Percentiles rank a stretch among this genome's conserved stretches.
Conservation (phyloP, 176 grass and related monocot species). For the Chloris gayana region DNA sequence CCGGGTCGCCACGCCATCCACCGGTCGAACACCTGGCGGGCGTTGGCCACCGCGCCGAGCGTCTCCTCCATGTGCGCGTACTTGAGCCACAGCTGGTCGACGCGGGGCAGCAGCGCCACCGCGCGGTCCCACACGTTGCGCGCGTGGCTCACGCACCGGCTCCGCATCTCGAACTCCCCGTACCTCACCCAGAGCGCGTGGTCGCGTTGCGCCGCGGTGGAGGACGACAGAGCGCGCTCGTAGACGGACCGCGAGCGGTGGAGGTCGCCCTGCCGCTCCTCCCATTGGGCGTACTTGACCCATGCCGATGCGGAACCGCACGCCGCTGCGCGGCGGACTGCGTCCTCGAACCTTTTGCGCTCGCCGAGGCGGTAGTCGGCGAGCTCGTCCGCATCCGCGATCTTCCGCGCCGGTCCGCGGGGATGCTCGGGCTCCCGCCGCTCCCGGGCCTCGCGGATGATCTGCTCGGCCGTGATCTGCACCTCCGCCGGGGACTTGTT, state of each 20-base stretch:
- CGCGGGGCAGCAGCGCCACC: conserved; percentile 72
- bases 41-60: conserved; percentile 58
- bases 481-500: conserved; percentile 69
- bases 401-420: conserved; percentile 63
- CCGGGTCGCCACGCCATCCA: conserved; percentile 88
- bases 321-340: conserved; percentile 59
- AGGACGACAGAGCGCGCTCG: conserved; percentile 69
- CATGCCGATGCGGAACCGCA: conserved; percentile 44
- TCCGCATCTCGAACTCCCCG: conserved; percentile 88
- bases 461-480: conserved; percentile 88
- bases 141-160: conserved; percentile 68
- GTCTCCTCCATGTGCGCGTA: conserved; percentile 93
- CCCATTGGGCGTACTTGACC: conserved; percentile 86
- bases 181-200: conserved; percentile 90
- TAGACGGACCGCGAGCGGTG: conserved; percentile 71
- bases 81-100: conserved; percentile 91
- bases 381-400: conserved; percentile 65
- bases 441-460: conserved; percentile 74
- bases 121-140: conserved; percentile 92
- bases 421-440: conserved; percentile 71
- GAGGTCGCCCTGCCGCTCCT: conserved; percentile 76
- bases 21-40: conserved; percentile 81
- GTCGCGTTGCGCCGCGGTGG: conserved; percentile 46
- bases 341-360: conserved; percentile 76
- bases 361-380: conserved; percentile 70